Percentiles rank a stretch among this genome's conserved stretches.
phyloP scores from a whole-genome alignment of 2,329 filamentous ascomycete species.

The Balansia obtecta region DNA sequence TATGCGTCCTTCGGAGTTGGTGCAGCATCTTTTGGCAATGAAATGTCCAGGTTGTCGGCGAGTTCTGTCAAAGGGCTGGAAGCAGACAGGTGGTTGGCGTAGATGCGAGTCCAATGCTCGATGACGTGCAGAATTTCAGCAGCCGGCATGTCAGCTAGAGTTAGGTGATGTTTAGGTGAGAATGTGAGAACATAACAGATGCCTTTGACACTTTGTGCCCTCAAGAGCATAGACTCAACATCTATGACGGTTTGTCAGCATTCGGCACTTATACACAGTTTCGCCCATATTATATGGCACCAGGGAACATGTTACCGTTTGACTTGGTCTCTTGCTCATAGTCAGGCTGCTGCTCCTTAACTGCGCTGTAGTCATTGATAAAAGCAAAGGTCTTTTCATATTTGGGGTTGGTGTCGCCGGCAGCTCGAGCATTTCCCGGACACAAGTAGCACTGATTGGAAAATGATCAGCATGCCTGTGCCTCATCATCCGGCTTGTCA shows the following conservation, averaged over 20 bases:
- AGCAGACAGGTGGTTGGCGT: conserved; percentile 66
- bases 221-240: conserved; percentile 63
- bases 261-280: neutral
- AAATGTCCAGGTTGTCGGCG: conserved; percentile 27
- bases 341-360: conserved; percentile 82
- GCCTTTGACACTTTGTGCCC: conserved; percentile 76
- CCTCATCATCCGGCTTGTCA: neutral
- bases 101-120: conserved; percentile 84
- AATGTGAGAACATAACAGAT: conserved; percentile 97
- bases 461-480: conserved; percentile 6
- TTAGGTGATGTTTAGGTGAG: conserved; percentile 79
- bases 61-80: conserved; percentile 46
- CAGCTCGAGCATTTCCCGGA: conserved; percentile 77
- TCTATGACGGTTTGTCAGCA: conserved; percentile 29
- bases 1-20: conserved; percentile 59
- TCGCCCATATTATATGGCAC: too few relatives aligned
- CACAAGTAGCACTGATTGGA: conserved; percentile 75
- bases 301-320: conserved; percentile 17
- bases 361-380: conserved; percentile 94
- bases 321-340: conserved; percentile 41
- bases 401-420: conserved; percentile 74
- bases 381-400: conserved; percentile 87
- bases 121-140: conserved; percentile 70
- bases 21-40: conserved; percentile 23
- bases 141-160: conserved; percentile 77